Evolutionary conservation across 371 early-diverging fungal species (phyloP), one percentile per base, ranked within the genome.

Genomic region (Amoeboaphelidium protococcarum): DNA sequence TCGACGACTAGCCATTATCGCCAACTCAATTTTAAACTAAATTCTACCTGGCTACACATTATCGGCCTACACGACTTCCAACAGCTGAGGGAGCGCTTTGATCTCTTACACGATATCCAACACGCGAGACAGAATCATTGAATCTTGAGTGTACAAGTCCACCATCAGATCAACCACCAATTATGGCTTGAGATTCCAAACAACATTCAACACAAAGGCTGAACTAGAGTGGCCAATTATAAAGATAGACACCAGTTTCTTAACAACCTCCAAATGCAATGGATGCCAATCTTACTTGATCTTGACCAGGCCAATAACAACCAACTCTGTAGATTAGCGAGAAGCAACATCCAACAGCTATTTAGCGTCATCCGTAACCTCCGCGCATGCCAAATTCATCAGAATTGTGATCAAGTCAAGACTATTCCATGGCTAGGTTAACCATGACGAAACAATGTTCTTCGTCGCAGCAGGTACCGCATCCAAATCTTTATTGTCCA

Each of bases 71-170:
- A 74, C 72, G 16, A 67, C 59, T 45, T 79, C 77, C 37, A 87
- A 64, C 26, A 87, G 69, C 40, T 63, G 63, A 23, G 73, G 59
- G 16, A 87, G 58, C 3, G 79, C 80, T 67, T 76, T 78, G 46
- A 84, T 57, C 44, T 84, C 85, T 48, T 84, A 82, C 2, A 75
- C 68, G 44, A 83, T 68, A 52, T 81, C 84, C 41, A 85, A 56
- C 21, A 84, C 75, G 12, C 84, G 70, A 2, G 76, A 65, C 1
- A 88, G 55, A 1, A 67, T 58, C 0, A 76, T 64, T 13, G 74
- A 70, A 49, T 84, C 82, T 49, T 75, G 71, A 10, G 61, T 59
- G 58, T 85, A 80, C 47, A 84, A 45, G 41, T 78, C 80, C 25
- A 79, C 50, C 1, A 83, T 63, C 10, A 73, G 74, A 41, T 70